Evolutionary conservation across 495 filamentous ascomycete genomes (phyloP), one percentile per base, ranked within the genome.

Genomic region (Trichodelitschia bisporula): DNA sequence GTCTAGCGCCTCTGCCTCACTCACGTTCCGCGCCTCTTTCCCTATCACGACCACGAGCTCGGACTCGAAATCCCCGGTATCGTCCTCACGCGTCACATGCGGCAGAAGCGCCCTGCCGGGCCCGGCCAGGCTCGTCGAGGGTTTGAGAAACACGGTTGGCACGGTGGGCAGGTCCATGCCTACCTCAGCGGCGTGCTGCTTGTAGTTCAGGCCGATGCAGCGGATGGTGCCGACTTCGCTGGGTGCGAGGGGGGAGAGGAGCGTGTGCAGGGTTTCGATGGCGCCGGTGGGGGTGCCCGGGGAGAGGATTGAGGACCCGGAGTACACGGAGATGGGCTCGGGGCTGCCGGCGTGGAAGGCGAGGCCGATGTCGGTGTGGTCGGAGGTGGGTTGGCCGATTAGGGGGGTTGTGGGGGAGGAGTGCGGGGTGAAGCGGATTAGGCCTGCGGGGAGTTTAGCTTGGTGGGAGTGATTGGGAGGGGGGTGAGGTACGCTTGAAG

Each of bases 141-240:
- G 77, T 53, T 89, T 90, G 53, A 76, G 82, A 49, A 86, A 89
- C 18, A 90, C 49, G 15, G 84, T 58, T 1, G 79, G 79, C 32
- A 64, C 77, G 41, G 69, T 65, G 11, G 79, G 79, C 26, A 78
- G 58, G 0, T 75, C 66, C 49, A 82, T 62, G 19, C 65, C 69
- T 28, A 64, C 55, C 57, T 86, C 79, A 40, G 67, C 69, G 2
- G 79, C 79, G 40, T 86, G 79, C 31, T 72, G 54, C 27, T 66
- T 70, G 44, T 89, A 89, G 50, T 89, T 86, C 14, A 86, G 54
- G 11, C 79, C 77, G 18, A 90, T 43, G 38, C 76, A 83, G 33
- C 79, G 64, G 18, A 86, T 72, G 3, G 75, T 77, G 40, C 58
- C 61, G 33, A 78, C 63, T 36, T 82, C 68, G 28, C 66, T 56